Evolutionary conservation across 345 rosid species (phyloP), one percentile per base, ranked within the genome.

Genomic region (Excoecaria agallocha): DNA sequence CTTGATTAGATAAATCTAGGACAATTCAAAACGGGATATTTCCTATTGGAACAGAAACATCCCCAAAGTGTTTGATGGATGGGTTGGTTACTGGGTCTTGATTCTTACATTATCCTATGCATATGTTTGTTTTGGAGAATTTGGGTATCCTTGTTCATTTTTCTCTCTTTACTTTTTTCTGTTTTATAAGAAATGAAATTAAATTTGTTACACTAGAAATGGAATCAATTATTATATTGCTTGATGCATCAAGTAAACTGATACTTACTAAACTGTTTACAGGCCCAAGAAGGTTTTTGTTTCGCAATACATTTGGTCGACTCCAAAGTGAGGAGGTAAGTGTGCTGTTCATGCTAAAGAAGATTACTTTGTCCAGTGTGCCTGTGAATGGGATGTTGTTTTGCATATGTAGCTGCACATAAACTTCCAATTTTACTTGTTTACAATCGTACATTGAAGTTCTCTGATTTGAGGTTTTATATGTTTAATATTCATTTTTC

Each of bases 271-370:
- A 12, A 30, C 59, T 74, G 51, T 19, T 50, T 75, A 69, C 87
- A 95, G 99, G 96, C 45, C 97, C 99, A 38, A 86, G 98, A 84
- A 90, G 93, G 82, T 82, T 95, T 82, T 71, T 95, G 76, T 79
- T 90, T 77, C 94, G 89, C 57, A 79, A 88, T 62, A 95, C 97
- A 17, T 80, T 91, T 20, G 98, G 99, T 45, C 84, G 93, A 57
- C 76, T 93, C 69, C 94, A 83, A 70, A 95, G 93, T 73, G 98
- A 95, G 86, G 99, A 95, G 99, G 99, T 88, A 82, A 64, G 65
- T 69, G 70, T 66, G 60, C 70, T 58, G 20, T 64, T 59, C 68
- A 72, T 25, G 43, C 71, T 50, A 25, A 11, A 37, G 54, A 64
- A 66, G 72, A 62, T 75, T 67, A 37, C 48, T 74, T 54, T 4